Evolutionary conservation across 352 stramenopile genomes (phyloP).

Genomic region (Pythium graminicola): DNA sequence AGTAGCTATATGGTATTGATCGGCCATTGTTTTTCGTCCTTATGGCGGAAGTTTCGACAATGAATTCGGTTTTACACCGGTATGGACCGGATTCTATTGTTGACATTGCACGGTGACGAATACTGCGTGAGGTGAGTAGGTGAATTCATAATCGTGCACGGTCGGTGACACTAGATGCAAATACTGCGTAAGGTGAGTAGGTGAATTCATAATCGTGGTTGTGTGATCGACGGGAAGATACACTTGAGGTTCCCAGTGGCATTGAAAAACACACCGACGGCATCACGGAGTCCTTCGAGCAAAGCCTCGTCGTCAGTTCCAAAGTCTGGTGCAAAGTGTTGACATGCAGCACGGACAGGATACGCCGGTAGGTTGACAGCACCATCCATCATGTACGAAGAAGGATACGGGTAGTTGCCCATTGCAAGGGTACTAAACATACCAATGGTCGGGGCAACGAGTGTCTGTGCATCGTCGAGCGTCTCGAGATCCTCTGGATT

Average conservation of each 20-base stretch:
- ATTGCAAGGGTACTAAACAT: slow-evolving; percentile 93
- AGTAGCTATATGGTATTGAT: too few relatives aligned
- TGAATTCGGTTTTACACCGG: too few relatives aligned
- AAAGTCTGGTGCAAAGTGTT: slow-evolving; percentile 39
- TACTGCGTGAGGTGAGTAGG: too few relatives aligned
- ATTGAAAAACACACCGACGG: slow-evolving; percentile 74
- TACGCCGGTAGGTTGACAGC: slow-evolving; percentile 82
- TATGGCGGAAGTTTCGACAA: too few relatives aligned
- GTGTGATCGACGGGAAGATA: slow-evolving; percentile 43
- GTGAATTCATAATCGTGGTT: too few relatives aligned
- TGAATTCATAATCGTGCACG: too few relatives aligned
- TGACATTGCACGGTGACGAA: too few relatives aligned
- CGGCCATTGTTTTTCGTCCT: too few relatives aligned
- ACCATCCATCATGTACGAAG: slow-evolving; percentile 91
- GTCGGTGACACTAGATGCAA: too few relatives aligned
- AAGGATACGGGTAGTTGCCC: slow-evolving; percentile 95
- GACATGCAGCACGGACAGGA: slow-evolving; percentile 85
- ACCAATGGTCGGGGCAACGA: slow-evolving; percentile 46
- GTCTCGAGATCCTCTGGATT: slow-evolving; percentile 37
- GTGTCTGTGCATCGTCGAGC: slow-evolving; percentile 34
- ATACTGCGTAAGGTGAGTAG: too few relatives aligned
- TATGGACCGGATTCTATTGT: too few relatives aligned
- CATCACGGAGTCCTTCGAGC: slow-evolving; percentile 46
- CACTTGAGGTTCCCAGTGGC: slow-evolving; percentile 50
- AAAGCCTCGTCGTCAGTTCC: slow-evolving; percentile 33